phyloP scores from a whole-genome alignment of 2,329 filamentous ascomycete genomes.

The Penicillium oxalicum region DNA sequence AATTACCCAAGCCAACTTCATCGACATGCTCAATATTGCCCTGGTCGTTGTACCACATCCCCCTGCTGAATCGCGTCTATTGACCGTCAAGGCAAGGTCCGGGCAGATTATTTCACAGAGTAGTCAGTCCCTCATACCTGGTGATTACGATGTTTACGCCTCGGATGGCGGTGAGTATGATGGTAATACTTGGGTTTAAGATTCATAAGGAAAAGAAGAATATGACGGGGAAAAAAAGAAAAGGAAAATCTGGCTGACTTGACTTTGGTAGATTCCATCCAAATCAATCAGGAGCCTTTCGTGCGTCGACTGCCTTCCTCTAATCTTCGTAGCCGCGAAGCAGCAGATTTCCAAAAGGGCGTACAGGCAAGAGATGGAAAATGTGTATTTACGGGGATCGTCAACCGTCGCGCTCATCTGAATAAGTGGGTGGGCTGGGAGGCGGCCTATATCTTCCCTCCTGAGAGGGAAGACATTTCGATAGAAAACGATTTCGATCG shows the following conservation, averaged over 20 bases:
- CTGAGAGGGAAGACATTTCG: constrained; percentile 1
- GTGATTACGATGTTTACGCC: constrained; percentile 7
- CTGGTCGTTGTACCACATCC: neutral
- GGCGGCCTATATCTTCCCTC: constrained; percentile 8
- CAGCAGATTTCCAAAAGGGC: neutral
- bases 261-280: constrained; percentile 3
- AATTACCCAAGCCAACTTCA: constrained; percentile 10
- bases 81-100: neutral
- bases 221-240: no score
- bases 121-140: neutral
- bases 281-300: constrained; percentile 4
- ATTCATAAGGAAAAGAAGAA: no score
- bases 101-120: constrained; percentile 1
- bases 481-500: no score
- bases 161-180: no score
- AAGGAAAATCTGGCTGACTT: constrained; percentile 1
- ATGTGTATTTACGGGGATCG: constrained; percentile 5
- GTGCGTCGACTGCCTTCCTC: constrained; percentile 4
- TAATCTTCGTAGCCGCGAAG: neutral
- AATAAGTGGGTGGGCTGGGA: constrained; percentile 3
- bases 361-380: constrained; percentile 4
- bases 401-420: neutral
- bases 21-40: constrained; percentile 8
- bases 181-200: no score
- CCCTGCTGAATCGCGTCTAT: no score